phyloP scores from a whole-genome alignment of 2,329 filamentous ascomycete species.

The Aspergillus tamarii region DNA sequence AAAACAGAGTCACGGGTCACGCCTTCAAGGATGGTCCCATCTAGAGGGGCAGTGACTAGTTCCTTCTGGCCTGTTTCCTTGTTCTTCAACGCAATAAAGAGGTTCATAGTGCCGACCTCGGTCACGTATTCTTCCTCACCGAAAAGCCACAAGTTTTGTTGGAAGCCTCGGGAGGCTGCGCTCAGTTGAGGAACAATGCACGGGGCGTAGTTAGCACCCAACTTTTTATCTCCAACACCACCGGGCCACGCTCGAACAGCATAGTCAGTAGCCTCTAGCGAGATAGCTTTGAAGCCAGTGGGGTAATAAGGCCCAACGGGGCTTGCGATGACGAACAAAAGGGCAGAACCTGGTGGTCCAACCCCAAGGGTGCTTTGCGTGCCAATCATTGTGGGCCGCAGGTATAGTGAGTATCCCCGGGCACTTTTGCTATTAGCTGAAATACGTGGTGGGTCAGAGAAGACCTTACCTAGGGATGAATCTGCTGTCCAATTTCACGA shows the following conservation, averaged over 20 bases:
- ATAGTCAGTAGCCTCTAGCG: constrained; percentile 93
- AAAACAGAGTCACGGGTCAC: constrained; percentile 92
- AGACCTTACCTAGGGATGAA: constrained; percentile 77
- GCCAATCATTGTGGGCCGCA: constrained; percentile 95
- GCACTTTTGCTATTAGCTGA: constrained; percentile 36
- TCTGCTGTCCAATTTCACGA: constrained; percentile 78
- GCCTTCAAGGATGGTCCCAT: constrained; percentile 94
- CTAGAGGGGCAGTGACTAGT: constrained; percentile 90
- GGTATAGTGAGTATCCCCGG: constrained; percentile 90
- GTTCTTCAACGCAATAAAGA: constrained; percentile 85
- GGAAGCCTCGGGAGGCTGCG: constrained; percentile 87
- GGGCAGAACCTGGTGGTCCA: constrained; percentile 84
- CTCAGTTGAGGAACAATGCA: constrained; percentile 96
- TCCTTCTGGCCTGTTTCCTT: constrained; percentile 88
- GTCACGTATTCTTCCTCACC: constrained; percentile 94
- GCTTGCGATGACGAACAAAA: constrained; percentile 93
- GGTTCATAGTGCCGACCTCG: constrained; percentile 98
- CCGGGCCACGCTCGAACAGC: constrained; percentile 97
- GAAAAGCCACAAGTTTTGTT: constrained; percentile 98
- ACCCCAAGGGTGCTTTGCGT: constrained; percentile 94
- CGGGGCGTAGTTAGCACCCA: constrained; percentile 98
- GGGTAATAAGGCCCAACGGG: constrained; percentile 98
- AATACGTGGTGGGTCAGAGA: background rate
- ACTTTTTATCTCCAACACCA: constrained; percentile 96
- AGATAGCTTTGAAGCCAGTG: constrained; percentile 96